A percentile compares a stretch with the other conserved stretches of the same genome.
Evolutionary conservation across 352 stramenopile genomes (phyloP).

Genomic region (Blastocystis sp.): DNA sequence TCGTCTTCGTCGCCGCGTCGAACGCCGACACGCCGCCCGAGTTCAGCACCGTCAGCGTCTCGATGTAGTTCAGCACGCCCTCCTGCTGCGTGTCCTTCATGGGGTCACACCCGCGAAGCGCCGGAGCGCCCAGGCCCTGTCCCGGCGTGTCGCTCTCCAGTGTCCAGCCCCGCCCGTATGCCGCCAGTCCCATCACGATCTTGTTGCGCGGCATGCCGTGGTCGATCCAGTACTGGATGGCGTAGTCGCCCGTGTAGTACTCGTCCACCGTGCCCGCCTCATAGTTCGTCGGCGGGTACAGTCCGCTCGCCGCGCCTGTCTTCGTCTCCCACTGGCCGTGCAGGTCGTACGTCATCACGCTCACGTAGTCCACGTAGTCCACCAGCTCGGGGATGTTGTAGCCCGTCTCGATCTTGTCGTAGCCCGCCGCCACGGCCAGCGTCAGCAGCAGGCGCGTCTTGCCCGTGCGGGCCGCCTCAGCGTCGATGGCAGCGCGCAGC

Average conservation of each 20-base stretch:
- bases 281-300: constrained; percentile 45
- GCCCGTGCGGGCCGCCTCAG: constrained; percentile 32
- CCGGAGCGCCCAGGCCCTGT: constrained; percentile 21
- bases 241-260: constrained; percentile 67
- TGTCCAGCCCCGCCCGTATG: constrained; percentile 58
- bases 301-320: constrained; percentile 39
- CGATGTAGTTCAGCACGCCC: constrained; percentile 60
- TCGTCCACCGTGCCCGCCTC: constrained; percentile 43
- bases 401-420: constrained; percentile 56
- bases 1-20: constrained; percentile 28
- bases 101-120: constrained; percentile 34
- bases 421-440: constrained; percentile 41
- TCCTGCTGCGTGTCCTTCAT: constrained; percentile 62
- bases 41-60: constrained; percentile 27
- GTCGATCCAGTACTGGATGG: constrained; percentile 56
- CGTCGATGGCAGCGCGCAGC: constrained; percentile 40
- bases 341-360: constrained; percentile 61
- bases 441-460: constrained; percentile 51
- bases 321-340: constrained; percentile 63
- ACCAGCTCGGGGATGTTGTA: constrained; percentile 46
- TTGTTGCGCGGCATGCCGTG: constrained; percentile 52
- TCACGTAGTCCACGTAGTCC: constrained; percentile 31
- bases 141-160: constrained; percentile 26
- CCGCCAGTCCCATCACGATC: constrained; percentile 60
- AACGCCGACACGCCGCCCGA: constrained; percentile 17